A percentile compares a stretch with the other conserved stretches of the same genome.
phyloP scores from a whole-genome alignment of 1,139 yeast genomes.

The Yamadazyma diospyri region DNA sequence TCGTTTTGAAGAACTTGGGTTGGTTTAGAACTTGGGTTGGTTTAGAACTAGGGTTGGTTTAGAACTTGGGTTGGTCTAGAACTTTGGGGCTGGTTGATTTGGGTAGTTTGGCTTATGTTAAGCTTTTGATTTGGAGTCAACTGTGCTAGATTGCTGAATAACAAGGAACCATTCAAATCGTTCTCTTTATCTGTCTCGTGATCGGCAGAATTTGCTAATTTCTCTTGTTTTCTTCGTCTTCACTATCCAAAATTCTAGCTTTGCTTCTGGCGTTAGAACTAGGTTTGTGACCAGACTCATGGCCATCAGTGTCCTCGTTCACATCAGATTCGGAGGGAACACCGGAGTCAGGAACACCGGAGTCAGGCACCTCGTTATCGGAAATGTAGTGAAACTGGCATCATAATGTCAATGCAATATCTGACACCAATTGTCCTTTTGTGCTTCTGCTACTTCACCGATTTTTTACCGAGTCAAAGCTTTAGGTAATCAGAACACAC shows the following conservation, averaged over 20 bases:
- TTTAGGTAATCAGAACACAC: too few relatives aligned
- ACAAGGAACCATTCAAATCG: conserved; percentile 5
- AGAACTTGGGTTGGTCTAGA: too few relatives aligned
- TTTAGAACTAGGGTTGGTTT: neutral
- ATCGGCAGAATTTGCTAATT: neutral
- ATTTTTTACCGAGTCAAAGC: conserved; percentile 21
- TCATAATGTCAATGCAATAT: too few relatives aligned
- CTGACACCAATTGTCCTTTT: too few relatives aligned
- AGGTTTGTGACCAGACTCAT: conserved; percentile 10
- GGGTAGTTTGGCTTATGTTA: conserved; percentile 1
- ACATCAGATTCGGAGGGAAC: conserved; percentile 14
- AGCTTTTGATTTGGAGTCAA: conserved; percentile 7
- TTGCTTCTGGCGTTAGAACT: conserved; percentile 28
- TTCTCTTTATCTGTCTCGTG: conserved; percentile 1
- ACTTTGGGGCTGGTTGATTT: neutral
- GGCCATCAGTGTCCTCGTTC: conserved; percentile 20
- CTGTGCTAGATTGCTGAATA: conserved; percentile 8
- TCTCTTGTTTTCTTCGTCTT: conserved; percentile 2
- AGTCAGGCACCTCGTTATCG: conserved; percentile 6
- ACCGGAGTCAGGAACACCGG: conserved; percentile 5
- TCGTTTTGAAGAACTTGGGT: neutral
- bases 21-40: neutral
- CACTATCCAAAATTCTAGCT: conserved; percentile 10
- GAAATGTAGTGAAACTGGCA: conserved; percentile 19
- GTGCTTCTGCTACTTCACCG: too few relatives aligned